Evolutionary conservation across 371 early-diverging fungal species (phyloP), one percentile per base, ranked within the genome.

Genomic region (Smittium mucronatum): DNA sequence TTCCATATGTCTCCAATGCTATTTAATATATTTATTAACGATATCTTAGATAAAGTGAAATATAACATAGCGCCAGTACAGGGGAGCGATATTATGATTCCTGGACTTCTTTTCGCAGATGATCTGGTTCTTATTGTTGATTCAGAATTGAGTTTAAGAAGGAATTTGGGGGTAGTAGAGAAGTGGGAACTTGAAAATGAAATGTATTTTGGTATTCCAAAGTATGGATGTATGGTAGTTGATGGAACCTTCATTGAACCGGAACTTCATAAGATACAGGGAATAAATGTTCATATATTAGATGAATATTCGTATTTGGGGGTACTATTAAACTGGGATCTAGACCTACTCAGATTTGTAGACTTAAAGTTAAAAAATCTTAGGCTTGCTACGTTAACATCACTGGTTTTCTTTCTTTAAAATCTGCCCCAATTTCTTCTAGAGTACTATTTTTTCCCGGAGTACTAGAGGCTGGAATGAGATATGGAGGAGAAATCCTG

Each of bases 11-110:
- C 63, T 16, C 63, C 63, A 5, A 28, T 61, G 63, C 63, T 61
- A 30, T 61, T 61, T 61, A 33, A 61, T 61, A 61, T 61, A 11
- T 61, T 30, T 26, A 61, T 61, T 30, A 61, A 61, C n/a, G 63
- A 61, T 33, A 33, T 61, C 29, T 61, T 61, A 15, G 33, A 61
- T 30, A 61, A 11, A 61, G 26, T 61, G 5, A 30, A 28, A 61
- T 17, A 26, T 21, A 33, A 30, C 5, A 11, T 33, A 61, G 63
- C 33, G 33, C 5, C n/a, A 61, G 5, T 28, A 11, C 63, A 5
- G 16, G n/a, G n/a, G 26, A 61, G 26, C 5, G 11, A 33, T 47
- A 21, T 47, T 11, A 47, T 11, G 33, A 33, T 61, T 15, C 63
- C 31, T 33, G 33, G 5, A 11, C 63, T 61, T 28, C 63, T 61